phyloP scores from a whole-genome alignment of 768 basidiomycete species.

The Amanita pallidorosea region DNA sequence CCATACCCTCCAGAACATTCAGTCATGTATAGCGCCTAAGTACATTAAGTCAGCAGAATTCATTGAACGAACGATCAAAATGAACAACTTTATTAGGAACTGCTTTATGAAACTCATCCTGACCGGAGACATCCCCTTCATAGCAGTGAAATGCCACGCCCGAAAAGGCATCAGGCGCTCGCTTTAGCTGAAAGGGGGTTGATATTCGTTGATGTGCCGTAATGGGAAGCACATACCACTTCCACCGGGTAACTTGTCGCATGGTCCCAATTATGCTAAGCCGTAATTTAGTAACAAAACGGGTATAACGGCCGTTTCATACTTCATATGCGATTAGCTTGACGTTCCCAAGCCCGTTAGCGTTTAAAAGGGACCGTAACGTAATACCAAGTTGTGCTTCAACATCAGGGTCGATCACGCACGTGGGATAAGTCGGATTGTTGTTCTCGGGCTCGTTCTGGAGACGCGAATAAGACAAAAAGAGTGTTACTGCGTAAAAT shows the following conservation, averaged over 20 bases:
- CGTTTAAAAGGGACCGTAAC: slow-evolving; percentile 49
- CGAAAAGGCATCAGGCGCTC: slow-evolving; percentile 40
- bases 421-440: slow-evolving; percentile 61
- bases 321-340: slow-evolving; percentile 42
- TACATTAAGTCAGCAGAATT: neutral
- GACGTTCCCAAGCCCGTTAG: slow-evolving; percentile 45
- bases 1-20: slow-evolving; percentile 61
- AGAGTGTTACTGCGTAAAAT: neutral
- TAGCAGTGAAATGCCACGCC: slow-evolving; percentile 74
- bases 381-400: slow-evolving; percentile 50
- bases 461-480: too few relatives aligned
- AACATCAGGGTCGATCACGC: slow-evolving; percentile 37
- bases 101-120: slow-evolving; percentile 42
- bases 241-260: slow-evolving; percentile 53
- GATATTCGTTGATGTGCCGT: neutral
- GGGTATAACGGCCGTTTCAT: neutral
- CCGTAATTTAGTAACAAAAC: neutral
- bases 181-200: slow-evolving; percentile 31
- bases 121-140: slow-evolving; percentile 37
- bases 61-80: neutral
- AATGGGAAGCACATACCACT: slow-evolving; percentile 11
- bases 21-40: slow-evolving; percentile 35
- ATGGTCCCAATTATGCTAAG: slow-evolving; percentile 59
- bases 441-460: slow-evolving; percentile 43
- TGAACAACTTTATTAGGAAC: slow-evolving; percentile 41